Conservation (phyloP, 208 protist species). For the Herpetomonas samuelpessoai region DNA sequence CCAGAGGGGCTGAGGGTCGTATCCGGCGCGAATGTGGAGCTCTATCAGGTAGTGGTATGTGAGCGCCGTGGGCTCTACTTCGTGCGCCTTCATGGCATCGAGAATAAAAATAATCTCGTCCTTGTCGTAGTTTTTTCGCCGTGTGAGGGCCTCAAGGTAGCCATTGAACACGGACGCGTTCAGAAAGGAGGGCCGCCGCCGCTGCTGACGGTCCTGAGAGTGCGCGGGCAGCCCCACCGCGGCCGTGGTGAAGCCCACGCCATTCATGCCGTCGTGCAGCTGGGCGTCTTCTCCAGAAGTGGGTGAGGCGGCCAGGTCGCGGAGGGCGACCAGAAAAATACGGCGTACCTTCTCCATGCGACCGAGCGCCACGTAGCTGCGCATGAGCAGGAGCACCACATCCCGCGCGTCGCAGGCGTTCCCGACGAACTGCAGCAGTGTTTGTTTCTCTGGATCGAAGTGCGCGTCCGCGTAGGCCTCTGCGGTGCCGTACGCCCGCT, state of each 20-base stretch:
- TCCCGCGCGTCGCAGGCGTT: conserved; percentile 39
- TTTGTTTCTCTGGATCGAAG: not conserved
- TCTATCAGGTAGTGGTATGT: conserved; percentile 86
- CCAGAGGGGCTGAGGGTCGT: conserved; percentile 67
- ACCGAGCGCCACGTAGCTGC: conserved; percentile 60
- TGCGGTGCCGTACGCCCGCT: not conserved
- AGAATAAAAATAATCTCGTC: conserved; percentile 64
- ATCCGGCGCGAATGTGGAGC: conserved; percentile 69
- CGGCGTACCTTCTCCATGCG: conserved; percentile 64
- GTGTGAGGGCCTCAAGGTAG: conserved; percentile 71
- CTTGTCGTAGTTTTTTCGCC: conserved; percentile 50
- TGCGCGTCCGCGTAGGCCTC: not conserved
- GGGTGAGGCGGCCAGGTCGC: conserved; percentile 40
- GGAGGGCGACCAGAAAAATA: conserved; percentile 48
- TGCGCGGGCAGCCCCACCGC: not conserved
- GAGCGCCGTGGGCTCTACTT: conserved; percentile 41
- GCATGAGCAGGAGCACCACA: conserved; percentile 46
- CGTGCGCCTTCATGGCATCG: conserved; percentile 38
- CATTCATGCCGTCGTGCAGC: not conserved
- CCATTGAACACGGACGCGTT: conserved; percentile 60
- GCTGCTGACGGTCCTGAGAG: too few species aligned
- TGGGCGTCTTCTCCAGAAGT: not conserved
- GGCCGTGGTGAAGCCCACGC: not conserved
- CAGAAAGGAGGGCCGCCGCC: conserved; percentile 16
- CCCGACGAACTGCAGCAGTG: conserved; percentile 9